Evolutionary conservation across 2,329 filamentous ascomycete species (phyloP).

Genomic region (Scedosporium boydii): DNA sequence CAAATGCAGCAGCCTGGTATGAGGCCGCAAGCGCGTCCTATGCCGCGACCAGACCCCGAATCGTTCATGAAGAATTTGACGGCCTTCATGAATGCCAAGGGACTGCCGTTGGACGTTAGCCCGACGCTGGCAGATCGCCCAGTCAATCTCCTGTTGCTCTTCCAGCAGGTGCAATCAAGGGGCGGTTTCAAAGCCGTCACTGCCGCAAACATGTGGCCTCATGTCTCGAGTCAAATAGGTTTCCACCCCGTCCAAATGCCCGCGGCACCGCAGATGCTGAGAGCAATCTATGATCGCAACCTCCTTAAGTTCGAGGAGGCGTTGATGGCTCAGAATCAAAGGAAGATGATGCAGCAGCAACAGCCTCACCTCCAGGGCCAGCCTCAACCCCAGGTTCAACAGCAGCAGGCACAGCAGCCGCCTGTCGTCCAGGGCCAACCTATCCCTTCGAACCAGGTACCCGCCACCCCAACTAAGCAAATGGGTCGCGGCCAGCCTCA

Average conservation of each 20-base stretch:
- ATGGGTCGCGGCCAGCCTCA: slow-evolving; percentile 5
- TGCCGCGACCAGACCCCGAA: slow-evolving; percentile 46
- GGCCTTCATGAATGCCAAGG: slow-evolving; percentile 66
- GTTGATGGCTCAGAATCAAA: slow-evolving; percentile 47
- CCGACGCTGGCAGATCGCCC: slow-evolving; percentile 65
- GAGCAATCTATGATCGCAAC: slow-evolving; percentile 65
- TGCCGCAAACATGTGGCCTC: slow-evolving; percentile 61
- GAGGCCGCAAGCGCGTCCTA: slow-evolving; percentile 38
- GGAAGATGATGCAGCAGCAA: slow-evolving; percentile 41
- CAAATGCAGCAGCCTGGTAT: slow-evolving; percentile 35
- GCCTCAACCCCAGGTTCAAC: slow-evolving; percentile 29
- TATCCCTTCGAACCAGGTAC: slow-evolving; percentile 14
- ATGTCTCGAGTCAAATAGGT: slow-evolving; percentile 56
- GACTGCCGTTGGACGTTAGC: slow-evolving; percentile 63
- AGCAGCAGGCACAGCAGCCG: slow-evolving; percentile 21
- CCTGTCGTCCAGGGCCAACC: slow-evolving; percentile 19
- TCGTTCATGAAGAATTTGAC: slow-evolving; percentile 68
- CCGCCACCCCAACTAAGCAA: slow-evolving; percentile 17
- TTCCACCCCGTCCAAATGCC: slow-evolving; percentile 55
- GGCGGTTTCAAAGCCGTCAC: slow-evolving; percentile 71
- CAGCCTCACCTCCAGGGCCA: slow-evolving; percentile 26
- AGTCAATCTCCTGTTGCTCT: slow-evolving; percentile 68
- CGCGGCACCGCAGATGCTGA: slow-evolving; percentile 59
- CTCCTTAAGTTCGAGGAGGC: slow-evolving; percentile 68
- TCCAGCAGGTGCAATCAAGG: slow-evolving; percentile 62